A percentile compares a stretch with the other conserved stretches of the same genome.
Conservation (phyloP, 2,329 filamentous ascomycete species). For the Neurospora sp. region DNA sequence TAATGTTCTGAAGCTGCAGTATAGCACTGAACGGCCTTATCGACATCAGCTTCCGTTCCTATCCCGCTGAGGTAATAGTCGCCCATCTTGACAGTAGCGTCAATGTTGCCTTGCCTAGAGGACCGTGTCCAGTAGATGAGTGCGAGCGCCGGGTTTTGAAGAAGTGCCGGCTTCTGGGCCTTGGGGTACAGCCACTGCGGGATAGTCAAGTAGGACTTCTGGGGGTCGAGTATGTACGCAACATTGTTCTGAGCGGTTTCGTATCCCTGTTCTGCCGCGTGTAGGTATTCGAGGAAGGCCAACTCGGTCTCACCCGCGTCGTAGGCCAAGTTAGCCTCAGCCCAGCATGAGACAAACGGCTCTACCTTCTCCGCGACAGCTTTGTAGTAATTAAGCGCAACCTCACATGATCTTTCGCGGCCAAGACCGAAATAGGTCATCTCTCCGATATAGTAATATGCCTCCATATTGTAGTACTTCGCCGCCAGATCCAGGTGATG, state of each 20-base stretch:
- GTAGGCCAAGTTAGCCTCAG: slow-evolving; percentile 74
- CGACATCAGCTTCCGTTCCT: slow-evolving; percentile 59
- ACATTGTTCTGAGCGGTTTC: slow-evolving; percentile 85
- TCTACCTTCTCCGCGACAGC: slow-evolving; percentile 65
- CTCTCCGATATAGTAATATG: slow-evolving; percentile 86
- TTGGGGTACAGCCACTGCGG: slow-evolving; percentile 41
- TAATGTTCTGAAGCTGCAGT: slow-evolving; percentile 83
- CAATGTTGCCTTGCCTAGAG: slow-evolving; percentile 84
- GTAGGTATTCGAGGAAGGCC: slow-evolving; percentile 71
- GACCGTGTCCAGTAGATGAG: slow-evolving; percentile 94
- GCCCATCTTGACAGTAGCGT: slow-evolving; percentile 94
- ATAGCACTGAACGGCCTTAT: slow-evolving; percentile 90
- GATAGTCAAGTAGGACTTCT: slow-evolving; percentile 50
- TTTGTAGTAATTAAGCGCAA: slow-evolving; percentile 77
- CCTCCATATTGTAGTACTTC: slow-evolving; percentile 74
- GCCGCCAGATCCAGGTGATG: slow-evolving; percentile 84
- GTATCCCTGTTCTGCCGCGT: slow-evolving; percentile 87
- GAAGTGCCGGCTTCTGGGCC: slow-evolving; percentile 25
- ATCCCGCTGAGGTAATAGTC: slow-evolving; percentile 89
- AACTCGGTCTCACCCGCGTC: slow-evolving; percentile 68
- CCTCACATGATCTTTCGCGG: slow-evolving; percentile 64
- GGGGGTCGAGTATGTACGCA: slow-evolving; percentile 72
- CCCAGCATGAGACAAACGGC: slow-evolving; percentile 64
- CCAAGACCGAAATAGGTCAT: slow-evolving; percentile 73
- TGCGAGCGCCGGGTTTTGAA: slow-evolving; percentile 52